Base-by-base conservation (phyloP, 164 flowering plant genomes). In the Dillenia suffruticosa region DNA sequence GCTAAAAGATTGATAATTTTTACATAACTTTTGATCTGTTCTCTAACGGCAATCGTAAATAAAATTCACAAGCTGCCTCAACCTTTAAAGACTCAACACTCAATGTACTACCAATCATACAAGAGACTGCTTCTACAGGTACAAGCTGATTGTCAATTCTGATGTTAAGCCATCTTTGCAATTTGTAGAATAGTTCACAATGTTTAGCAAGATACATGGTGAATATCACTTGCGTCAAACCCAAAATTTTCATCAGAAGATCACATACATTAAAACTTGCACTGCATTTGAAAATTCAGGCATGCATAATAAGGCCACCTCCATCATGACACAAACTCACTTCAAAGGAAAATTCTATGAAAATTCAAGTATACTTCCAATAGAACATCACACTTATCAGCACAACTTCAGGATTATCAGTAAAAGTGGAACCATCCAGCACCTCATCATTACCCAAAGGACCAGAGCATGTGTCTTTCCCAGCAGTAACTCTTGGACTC, bases 21-120 rank as follows among this genome's bases (percentile, higher is more conserved):
- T 53, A 10, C 70, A 24, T 80, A 92, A 97, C 99, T 58, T 72
- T 83, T 56, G 84, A 77, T 77, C 84, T 82, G 74, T 76, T 88
- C 72, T 88, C 89, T 17, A 57, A 52, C 52, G 87, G 77, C 62
- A 89, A 92, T 57, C 76, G 83, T 56, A 95, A 63, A 72, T 78
- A 95, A 70, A 88, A 89, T 17, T 78, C 68, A 72, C 99, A 92
- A 45, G 99, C 90, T 43, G 82, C 70, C 65, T 86, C 86, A 63
- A 75, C 89, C 76, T 83, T 88, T 74, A 90, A n/a, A 63, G 69
- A 68, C 57, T 83, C 89, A 24, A 77, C 76, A 70, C 64, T 63
- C 26, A 76, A 69, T 64, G 63, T 66, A 72, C 73, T 80, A 68
- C 68, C 77, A 69, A 45, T 63, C 57, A 64, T 52, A 53, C 62